Base-by-base conservation (phyloP, 768 basidiomycete genomes). In the Trichaptum fuscoviolaceum region DNA sequence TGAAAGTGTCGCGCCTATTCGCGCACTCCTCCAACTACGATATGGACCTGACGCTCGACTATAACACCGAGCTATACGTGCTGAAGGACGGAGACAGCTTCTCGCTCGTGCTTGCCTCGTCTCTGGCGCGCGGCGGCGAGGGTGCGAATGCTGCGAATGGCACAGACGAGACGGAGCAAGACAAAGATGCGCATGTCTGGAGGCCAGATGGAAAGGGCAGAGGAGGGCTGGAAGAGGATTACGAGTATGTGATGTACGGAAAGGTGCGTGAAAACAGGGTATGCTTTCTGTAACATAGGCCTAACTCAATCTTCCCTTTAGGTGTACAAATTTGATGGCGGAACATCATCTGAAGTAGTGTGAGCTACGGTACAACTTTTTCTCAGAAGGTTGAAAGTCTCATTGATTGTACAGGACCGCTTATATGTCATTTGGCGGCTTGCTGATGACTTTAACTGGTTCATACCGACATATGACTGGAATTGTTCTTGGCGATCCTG, bases 231-330 rank as follows among this genome's bases (percentile, higher is more conserved):
- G 96, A 98, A 69, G 91, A 95, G 67, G 95, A 99, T 70, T 99
- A 95, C 73, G 96, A 98, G 73, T 99, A 99, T 81, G 96, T 99
- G 70, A 98, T 98, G 95, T 95, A 93, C 75, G 96, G 96, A 35
- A 99, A 96, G 88, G 95, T 96, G 70, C 66, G 83, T 71, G 23
- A 10, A 17, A 15, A 20, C 20, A 52, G 35, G 26, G 12, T 30
- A n/a, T 34, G 58, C 4, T 30, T 30, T 30, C 30, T 30, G 30
- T 3, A 30, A 8, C 30, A 2, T 8, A n/a, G 35, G 9, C 35
- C 15, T 36, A 26, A 42, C 4, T 9, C 57, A 70, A 63, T 64
- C 64, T 67, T 24, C 63, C 59, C 59, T 67, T 8, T 69, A 96
- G 94, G 92, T 98, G 62, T 99, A 99, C 83, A 95, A 95, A 75